Evolutionary conservation across 2,329 filamentous ascomycete genomes (phyloP), one percentile per base, ranked within the genome.

Genomic region (Scytalidium sp.): DNA sequence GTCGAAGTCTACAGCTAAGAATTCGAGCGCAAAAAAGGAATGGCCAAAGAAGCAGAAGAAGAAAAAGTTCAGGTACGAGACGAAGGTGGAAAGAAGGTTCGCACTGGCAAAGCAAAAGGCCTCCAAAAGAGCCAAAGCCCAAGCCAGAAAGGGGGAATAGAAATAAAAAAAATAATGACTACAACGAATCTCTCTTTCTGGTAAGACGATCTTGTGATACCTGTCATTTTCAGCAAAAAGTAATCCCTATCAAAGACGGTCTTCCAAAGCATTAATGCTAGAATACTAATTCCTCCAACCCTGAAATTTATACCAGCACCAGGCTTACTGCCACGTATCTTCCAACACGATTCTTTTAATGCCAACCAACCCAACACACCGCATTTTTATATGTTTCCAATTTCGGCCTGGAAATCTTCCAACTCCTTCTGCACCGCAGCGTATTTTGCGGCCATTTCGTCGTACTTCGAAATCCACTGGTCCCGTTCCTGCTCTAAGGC

Each of bases 381-480:
- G 60, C 57, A 53, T 50, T 44, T 52, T 63, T 84, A 97, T 74
- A 97, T 92, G 76, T 90, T 94, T 80, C 87, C 87, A 74, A 97
- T 92, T 75, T 96, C 92, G 63, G 78, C 75, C 75, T 94, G 89
- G 73, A 97, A 89, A 60, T 93, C 88, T 67, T 95, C 85, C 67
- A 97, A 78, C 71, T 97, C 91, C 80, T 93, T 93, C 81, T 96
- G 85, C 63, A 90, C 80, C 50, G 80, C 71, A 60, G 76, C 75
- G 79, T 95, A 88, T 78, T 97, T 96, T 84, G 92, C 88, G 64
- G 86, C 73, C 87, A 96, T 95, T 72, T 97, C 93, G 76, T 97
- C 94, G 77, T 95, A 97, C 80, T 99, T 97, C 73, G 80, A 70
- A 80, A 97, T 94, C 92, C 92, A 97, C 73, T 92, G 84, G 74